Evolutionary conservation across 805 yeast species (phyloP), one percentile per base, ranked within the genome.

Genomic region (Nakazawaea populi): DNA sequence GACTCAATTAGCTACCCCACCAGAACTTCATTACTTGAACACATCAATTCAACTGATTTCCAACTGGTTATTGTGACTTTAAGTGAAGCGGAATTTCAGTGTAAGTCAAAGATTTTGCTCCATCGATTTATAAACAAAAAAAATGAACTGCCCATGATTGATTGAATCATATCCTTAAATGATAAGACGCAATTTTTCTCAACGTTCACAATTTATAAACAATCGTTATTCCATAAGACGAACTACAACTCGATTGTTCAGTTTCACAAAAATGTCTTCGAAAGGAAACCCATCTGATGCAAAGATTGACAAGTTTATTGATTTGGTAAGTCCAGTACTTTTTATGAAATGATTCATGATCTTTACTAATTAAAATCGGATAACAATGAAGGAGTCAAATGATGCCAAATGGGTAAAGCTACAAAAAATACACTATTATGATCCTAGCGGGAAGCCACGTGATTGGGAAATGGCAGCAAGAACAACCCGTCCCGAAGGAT

Each of bases 391-490:
- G 56, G 52, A 49, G 11, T 58, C 80, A 3, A 56, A 60, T 6
- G 79, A 80, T 42, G 84, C 89, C 44, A 76, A 75, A 58, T 86
- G 91, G 88, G 78, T 85, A 47, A 77, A 80, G 43, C 69, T 88
- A 44, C 76, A 83, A 53, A 85, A 80, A 61, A 73, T 89, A 55
- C 76, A 79, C 44, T 89, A 88, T 64, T 53, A 59, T n/a, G 95
- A 87, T 57, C 92, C 96, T 5, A 70, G 71, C 29, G 96, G 96
- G 1, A 71, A 66, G 12, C 54, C 63, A 12, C 76, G 97, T 40
- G 85, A 82, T 47, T 92, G 98, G 97, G 99, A 92, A 67, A 84
- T 83, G 79, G 95, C 96, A 3, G 79, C 86, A 1, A 75, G 97
- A 54, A 78, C 80, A 46, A 90, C 97, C 7, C 73, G 96, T 48